A percentile compares a stretch with the other conserved stretches of the same genome.
Evolutionary conservation across 768 basidiomycete species (phyloP).

Genomic region (Neoboletus magnificus): DNA sequence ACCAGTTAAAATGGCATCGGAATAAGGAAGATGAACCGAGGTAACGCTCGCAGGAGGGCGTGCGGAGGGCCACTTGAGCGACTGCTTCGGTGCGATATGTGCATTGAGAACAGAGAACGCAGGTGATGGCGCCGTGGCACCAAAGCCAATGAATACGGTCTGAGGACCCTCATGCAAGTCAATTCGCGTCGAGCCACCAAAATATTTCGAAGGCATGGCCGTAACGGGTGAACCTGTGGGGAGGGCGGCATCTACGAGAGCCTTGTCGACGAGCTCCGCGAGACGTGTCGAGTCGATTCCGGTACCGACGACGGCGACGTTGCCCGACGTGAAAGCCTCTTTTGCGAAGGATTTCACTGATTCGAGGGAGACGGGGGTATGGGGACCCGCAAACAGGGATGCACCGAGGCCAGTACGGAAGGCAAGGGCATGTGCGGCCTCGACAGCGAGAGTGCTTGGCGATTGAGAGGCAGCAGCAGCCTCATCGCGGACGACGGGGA

Average conservation of each 20-base stretch:
- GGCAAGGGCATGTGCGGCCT: slow-evolving; percentile 84
- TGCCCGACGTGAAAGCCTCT: slow-evolving; percentile 69
- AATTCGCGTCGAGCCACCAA: slow-evolving; percentile 87
- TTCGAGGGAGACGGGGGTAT: slow-evolving; percentile 56
- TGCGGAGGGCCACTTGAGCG: slow-evolving; percentile 81
- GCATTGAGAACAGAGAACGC: slow-evolving; percentile 78
- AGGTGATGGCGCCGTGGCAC: slow-evolving; percentile 61
- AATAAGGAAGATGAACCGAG: slow-evolving; percentile 81
- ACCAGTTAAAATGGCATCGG: slow-evolving; percentile 87
- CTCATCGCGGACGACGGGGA: slow-evolving; percentile 70
- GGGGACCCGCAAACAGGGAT: slow-evolving; percentile 79
- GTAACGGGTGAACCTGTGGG: slow-evolving; percentile 36
- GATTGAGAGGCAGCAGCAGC: slow-evolving; percentile 54
- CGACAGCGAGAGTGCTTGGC: slow-evolving; percentile 70
- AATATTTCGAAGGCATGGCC: slow-evolving; percentile 45
- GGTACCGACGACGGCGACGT: slow-evolving; percentile 83
- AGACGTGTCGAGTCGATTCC: slow-evolving; percentile 77
- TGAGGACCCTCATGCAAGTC: slow-evolving; percentile 57
- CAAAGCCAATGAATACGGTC: slow-evolving; percentile 87
- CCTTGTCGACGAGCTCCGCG: slow-evolving; percentile 64
- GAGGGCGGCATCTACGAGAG: slow-evolving; percentile 43
- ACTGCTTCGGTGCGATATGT: slow-evolving; percentile 72
- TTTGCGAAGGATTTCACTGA: slow-evolving; percentile 76
- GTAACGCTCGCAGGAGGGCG: slow-evolving; percentile 63
- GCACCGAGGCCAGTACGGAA: slow-evolving; percentile 94